These are phyloP conservation scores for Aspergillus biplanus DNA, from an alignment of 495 filamentous ascomycete species.

Conservation along the genomic window DNA sequence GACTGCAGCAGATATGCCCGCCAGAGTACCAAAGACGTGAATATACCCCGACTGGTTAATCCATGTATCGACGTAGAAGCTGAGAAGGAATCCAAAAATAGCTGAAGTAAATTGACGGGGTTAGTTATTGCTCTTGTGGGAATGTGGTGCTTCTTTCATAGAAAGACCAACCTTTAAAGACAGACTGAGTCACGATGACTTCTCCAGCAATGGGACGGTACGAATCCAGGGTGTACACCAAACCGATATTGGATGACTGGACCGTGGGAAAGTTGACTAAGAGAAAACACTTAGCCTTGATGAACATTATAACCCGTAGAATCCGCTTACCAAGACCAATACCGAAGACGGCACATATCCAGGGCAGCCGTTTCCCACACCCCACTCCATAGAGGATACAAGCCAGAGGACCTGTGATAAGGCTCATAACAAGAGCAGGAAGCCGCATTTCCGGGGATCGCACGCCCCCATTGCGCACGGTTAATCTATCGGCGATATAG, in stretches of 20 bases:
- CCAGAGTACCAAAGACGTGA: background rate
- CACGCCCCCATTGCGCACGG: conserved; percentile 53
- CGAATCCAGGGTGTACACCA: background rate
- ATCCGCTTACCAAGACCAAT: background rate
- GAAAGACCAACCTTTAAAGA: background rate
- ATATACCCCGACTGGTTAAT: background rate
- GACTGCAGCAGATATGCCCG: background rate
- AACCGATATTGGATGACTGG: background rate
- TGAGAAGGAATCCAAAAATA: background rate
- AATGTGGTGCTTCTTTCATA: background rate
- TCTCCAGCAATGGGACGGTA: background rate
- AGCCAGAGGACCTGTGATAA: background rate
- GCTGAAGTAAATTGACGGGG: background rate
- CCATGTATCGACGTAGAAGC: background rate
- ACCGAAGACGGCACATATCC: conserved; percentile 3
- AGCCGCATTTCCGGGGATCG: conserved; percentile 60
- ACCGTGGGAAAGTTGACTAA: background rate
- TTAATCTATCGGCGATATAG: conserved; percentile 30
- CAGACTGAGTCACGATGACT: background rate
- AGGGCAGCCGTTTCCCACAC: background rate
- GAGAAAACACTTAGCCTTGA: background rate
- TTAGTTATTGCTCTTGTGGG: background rate
- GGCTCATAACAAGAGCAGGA: conserved; percentile 26
- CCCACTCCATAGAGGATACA: background rate
- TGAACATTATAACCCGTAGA: background rate